Evolutionary conservation across 2,329 filamentous ascomycete species (phyloP).

Genomic region (Pseudogymnoascus sp.): DNA sequence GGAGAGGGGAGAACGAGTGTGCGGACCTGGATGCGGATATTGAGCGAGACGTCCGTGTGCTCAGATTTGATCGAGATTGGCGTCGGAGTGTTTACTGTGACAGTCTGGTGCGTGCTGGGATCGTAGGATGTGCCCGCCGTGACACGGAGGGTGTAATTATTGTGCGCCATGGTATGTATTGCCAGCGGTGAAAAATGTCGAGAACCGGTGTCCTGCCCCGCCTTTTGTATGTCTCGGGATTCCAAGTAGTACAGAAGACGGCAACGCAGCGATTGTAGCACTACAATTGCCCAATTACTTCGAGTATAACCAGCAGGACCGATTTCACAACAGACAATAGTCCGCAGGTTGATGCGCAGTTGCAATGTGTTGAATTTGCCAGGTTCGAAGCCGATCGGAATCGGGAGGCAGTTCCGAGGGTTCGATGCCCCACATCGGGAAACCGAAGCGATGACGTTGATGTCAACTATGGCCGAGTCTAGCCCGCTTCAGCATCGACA

Average conservation of each 20-base stretch:
- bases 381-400: neutral
- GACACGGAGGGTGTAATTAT: slow-evolving; percentile 66
- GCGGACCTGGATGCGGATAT: slow-evolving; percentile 63
- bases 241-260: neutral
- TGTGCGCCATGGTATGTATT: slow-evolving; percentile 47
- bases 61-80: slow-evolving; percentile 55
- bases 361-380: neutral
- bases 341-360: neutral
- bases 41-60: slow-evolving; percentile 58
- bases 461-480: neutral
- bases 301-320: neutral
- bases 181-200: slow-evolving; percentile 1
- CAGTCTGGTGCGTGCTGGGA: slow-evolving; percentile 57
- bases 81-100: slow-evolving; percentile 65
- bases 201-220: neutral
- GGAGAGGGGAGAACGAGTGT: slow-evolving; percentile 30
- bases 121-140: slow-evolving; percentile 76
- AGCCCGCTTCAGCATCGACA: neutral
- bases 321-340: neutral
- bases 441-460: neutral
- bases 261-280: neutral
- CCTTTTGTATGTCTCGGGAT: neutral
- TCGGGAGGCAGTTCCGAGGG: neutral
- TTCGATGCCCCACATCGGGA: slow-evolving; percentile 5
- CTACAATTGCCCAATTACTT: neutral